Evolutionary conservation across 306 rosid genomes (phyloP).

Genomic region (Quercus engelmannii): DNA sequence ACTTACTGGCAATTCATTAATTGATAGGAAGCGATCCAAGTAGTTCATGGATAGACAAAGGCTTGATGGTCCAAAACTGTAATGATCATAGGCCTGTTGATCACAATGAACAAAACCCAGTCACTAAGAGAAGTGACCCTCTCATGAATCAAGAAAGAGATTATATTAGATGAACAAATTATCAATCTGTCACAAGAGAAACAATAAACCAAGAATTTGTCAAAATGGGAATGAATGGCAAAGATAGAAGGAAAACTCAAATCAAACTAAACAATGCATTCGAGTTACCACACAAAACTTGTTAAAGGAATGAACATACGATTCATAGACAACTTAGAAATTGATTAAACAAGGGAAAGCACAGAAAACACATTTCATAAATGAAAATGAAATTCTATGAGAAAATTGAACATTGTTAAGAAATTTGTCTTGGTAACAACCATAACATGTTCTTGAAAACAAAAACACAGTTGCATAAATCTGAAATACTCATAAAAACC

Average conservation of each 20-base stretch:
- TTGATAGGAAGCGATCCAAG: conserved; percentile 75
- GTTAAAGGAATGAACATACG: background rate
- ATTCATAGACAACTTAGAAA: conserved; percentile 10
- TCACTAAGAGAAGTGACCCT: conserved; percentile 23
- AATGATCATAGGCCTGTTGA: conserved; percentile 60
- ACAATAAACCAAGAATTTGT: background rate
- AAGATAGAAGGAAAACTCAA: conserved; percentile 8
- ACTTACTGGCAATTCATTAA: conserved; percentile 59
- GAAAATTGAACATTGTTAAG: background rate
- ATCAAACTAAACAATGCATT: conserved; percentile 7
- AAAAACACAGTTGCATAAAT: conserved; percentile 20
- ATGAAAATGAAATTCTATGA: background rate
- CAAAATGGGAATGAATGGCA: background rate
- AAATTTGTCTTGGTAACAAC: background rate
- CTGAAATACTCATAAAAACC: background rate
- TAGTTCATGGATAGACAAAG: conserved; percentile 64
- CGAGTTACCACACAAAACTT: conserved; percentile 20
- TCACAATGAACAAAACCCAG: conserved; percentile 23
- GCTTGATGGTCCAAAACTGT: conserved; percentile 54
- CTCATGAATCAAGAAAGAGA: conserved; percentile 6
- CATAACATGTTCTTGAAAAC: background rate
- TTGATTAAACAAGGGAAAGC: conserved; percentile 5
- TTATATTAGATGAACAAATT: conserved; percentile 1
- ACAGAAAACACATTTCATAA: conserved; percentile 13
- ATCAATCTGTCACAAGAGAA: conserved; percentile 9